phyloP scores from a whole-genome alignment of 2,329 filamentous ascomycete species.

The Colletotrichum sp. region DNA sequence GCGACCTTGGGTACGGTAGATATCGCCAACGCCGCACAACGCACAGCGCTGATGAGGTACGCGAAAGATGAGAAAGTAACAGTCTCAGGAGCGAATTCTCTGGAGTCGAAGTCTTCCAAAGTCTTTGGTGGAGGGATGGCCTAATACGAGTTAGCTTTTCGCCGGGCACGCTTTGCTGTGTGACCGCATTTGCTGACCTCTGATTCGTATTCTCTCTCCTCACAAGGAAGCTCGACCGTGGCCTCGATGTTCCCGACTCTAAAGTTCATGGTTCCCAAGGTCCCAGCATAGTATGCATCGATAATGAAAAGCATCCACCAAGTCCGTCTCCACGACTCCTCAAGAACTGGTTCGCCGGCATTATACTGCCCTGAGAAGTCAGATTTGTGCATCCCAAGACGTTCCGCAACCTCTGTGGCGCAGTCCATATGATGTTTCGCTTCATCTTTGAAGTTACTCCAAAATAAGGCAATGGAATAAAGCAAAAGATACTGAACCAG shows the following conservation, averaged over 20 bases:
- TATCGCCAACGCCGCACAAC: conserved; percentile 35
- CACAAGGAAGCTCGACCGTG: conserved; percentile 67
- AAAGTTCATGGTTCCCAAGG: conserved; percentile 30
- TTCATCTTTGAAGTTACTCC: conserved; percentile 28
- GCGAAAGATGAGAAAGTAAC: conserved; percentile 67
- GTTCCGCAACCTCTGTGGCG: conserved; percentile 63
- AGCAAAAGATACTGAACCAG: conserved; percentile 40
- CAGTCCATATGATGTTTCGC: conserved; percentile 38
- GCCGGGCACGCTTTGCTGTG: rapidly evolving
- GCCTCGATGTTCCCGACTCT: conserved; percentile 44
- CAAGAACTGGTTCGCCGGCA: conserved; percentile 47
- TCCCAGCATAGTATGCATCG: conserved; percentile 53
- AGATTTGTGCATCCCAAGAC: conserved; percentile 62
- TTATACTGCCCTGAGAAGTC: conserved; percentile 57
- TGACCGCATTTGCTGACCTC: conserved; percentile 35
- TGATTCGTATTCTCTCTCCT: conserved; percentile 60
- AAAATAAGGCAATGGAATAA: conserved; percentile 40
- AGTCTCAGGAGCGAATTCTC: conserved; percentile 62
- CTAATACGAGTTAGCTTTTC: conserved; percentile 24
- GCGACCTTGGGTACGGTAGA: conserved; percentile 24
- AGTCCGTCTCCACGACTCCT: conserved; percentile 70
- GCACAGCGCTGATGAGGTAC: conserved; percentile 69
- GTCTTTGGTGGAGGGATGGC: conserved; percentile 46
- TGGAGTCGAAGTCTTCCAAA: conserved; percentile 64
- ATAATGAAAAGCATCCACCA: conserved; percentile 74